Percentiles rank a stretch among this genome's conserved stretches.
Conservation (phyloP, 1,284 basidiomycete species). For the Ganoderma sinense region DNA sequence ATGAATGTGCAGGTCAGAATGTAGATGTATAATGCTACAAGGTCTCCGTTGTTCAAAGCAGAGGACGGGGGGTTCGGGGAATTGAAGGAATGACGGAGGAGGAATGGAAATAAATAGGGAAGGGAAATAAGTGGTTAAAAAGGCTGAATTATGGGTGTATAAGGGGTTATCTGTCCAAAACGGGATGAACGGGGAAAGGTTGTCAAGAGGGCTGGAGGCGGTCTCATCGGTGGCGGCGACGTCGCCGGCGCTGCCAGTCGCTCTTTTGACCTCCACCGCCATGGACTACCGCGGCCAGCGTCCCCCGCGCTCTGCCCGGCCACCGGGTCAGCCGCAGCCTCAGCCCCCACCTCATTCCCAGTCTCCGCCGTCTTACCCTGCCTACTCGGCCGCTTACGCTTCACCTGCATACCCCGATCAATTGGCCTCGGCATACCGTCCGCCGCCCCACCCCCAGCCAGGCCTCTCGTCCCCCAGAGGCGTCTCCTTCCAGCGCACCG, state of each 20-base stretch:
- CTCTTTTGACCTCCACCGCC: conserved; percentile 32
- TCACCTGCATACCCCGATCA: conserved; percentile 41
- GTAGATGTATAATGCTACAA: background rate
- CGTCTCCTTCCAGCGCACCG: conserved; percentile 73
- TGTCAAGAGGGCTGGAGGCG: conserved; percentile 12
- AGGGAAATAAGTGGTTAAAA: background rate
- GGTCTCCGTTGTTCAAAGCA: background rate
- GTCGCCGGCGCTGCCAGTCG: conserved; percentile 28
- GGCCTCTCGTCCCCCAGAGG: conserved; percentile 35
- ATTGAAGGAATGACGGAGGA: background rate
- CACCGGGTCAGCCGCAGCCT: conserved; percentile 34
- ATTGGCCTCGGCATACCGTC: conserved; percentile 33
- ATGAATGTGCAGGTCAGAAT: background rate
- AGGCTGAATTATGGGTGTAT: background rate
- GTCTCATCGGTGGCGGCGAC: conserved; percentile 34
- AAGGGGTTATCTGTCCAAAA: conserved; percentile 9
- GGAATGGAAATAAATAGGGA: background rate
- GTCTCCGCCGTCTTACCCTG: conserved; percentile 21
- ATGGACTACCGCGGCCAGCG: conserved; percentile 48
- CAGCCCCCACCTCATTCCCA: conserved; percentile 37
- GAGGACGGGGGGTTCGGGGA: background rate
- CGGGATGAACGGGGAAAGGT: conserved; percentile 25
- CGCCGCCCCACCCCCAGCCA: conserved; percentile 24
- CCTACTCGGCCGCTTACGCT: conserved; percentile 26
- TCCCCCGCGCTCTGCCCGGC: conserved; percentile 48